Evolutionary conservation across 768 basidiomycete species (phyloP), one percentile per base, ranked within the genome.

Genomic region (Lactifluus subvellereus): DNA sequence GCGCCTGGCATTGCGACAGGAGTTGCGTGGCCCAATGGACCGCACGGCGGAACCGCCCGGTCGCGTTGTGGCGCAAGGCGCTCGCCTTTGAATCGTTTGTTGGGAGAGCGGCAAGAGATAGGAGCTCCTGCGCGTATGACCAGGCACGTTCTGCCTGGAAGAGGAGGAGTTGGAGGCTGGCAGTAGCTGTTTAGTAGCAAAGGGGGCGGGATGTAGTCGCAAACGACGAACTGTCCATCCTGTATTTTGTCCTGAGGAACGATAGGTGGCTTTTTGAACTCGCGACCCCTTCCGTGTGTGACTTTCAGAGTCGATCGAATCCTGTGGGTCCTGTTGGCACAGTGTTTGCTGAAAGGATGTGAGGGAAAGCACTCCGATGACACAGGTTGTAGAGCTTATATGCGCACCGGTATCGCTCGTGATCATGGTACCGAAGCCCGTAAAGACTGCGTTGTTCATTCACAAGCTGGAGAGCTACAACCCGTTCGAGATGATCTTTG

Each of bases 141-240:
- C 94, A 94, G 35, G 93, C 91, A 49, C 96, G 85, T 72, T 98
- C 96, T 9, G 93, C 84, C 72, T 97, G 93, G 69, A 94, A 87
- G 9, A 98, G 80, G 51, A 94, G 76, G 11, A 97, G 80, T 68
- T 95, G 88, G 6, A 95, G 80, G 69, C 91, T 93, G 59, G 32
- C 57, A 7, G 40, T 52, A 50, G 42, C 53, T 40, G 54, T 62
- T 60, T 65, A 59, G 45, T 65, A 57, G 43, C 63, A 59, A 60
- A 54, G 18, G 63, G 51, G 18, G 6, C 30, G 35, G 10, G 32
- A 59, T 37, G 18, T 33, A 54, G 10, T 60, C 33, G 10, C 33
- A 43, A 40, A 38, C 1, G 18, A 76, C 88, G 73, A 71, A 96
- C 95, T 94, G 89, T 75, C 88, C 90, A 67, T 92, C 90, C 72